These are phyloP conservation scores for Cucumis cinereus DNA, from an alignment of 306 rosid species.

Conservation along the genomic window DNA sequence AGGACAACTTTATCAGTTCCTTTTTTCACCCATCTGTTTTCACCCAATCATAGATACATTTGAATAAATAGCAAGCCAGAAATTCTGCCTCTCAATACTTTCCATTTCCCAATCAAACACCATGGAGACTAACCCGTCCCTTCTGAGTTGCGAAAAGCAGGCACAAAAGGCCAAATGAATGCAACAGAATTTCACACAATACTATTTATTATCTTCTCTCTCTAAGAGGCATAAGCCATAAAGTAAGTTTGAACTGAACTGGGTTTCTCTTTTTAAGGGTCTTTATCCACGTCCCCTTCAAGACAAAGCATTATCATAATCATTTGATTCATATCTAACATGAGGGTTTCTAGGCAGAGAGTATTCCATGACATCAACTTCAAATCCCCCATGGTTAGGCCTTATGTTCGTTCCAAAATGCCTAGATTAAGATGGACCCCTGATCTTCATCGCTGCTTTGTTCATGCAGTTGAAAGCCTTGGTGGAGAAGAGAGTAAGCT, in stretches of 20 bases:
- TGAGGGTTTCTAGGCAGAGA: not conserved
- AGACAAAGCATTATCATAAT: slow-evolving; percentile 11
- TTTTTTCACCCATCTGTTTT: slow-evolving; percentile 37
- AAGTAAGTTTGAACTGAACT: slow-evolving; percentile 8
- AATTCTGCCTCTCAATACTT: slow-evolving; percentile 37
- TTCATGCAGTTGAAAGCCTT: slow-evolving; percentile 75
- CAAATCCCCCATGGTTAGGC: slow-evolving; percentile 30
- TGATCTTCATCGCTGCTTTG: slow-evolving; percentile 69
- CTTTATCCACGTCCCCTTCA: slow-evolving; percentile 14
- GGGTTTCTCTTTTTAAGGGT: slow-evolving; percentile 8
- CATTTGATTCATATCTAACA: not conserved
- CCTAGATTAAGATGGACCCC: slow-evolving; percentile 87
- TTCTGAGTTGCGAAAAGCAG: slow-evolving; percentile 34
- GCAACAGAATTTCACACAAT: slow-evolving; percentile 30
- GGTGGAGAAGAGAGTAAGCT: slow-evolving; percentile 76
- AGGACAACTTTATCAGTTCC: not conserved
- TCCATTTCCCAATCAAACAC: slow-evolving; percentile 50
- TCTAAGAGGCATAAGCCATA: not conserved
- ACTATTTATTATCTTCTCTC: slow-evolving; percentile 29
- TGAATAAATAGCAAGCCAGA: slow-evolving; percentile 33
- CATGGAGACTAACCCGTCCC: slow-evolving; percentile 49
- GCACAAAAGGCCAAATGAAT: slow-evolving; percentile 45
- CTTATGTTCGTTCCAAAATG: slow-evolving; percentile 52
- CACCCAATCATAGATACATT: slow-evolving; percentile 56
- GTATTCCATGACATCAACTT: slow-evolving; percentile 12